These are phyloP conservation scores for Termitomyces titanicus DNA, from an alignment of 768 basidiomycete species.

Conservation along the genomic window DNA sequence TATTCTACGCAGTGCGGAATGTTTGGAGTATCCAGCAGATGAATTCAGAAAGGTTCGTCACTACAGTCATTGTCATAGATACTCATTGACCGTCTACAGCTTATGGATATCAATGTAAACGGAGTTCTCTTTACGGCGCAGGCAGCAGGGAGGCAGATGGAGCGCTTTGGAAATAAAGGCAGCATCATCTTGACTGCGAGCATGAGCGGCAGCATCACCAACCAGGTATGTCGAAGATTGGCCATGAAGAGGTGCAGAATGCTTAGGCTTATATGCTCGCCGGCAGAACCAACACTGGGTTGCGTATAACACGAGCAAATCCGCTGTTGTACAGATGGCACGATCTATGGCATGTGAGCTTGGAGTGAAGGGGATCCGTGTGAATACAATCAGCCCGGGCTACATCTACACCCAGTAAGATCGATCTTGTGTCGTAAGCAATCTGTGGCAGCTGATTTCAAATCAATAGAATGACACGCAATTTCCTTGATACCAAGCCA, in stretches of 20 bases:
- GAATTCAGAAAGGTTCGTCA: conserved; percentile 50
- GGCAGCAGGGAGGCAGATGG: conserved; percentile 59
- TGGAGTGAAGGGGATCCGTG: conserved; percentile 59
- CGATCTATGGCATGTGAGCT: conserved; percentile 78
- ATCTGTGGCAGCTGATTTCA: background rate
- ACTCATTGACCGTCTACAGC: conserved; percentile 25
- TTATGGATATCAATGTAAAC: conserved; percentile 59
- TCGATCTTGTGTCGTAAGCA: conserved; percentile 4
- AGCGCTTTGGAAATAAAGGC: conserved; percentile 39
- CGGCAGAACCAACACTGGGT: conserved; percentile 61
- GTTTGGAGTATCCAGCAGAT: conserved; percentile 52
- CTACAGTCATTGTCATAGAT: background rate
- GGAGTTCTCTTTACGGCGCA: conserved; percentile 59
- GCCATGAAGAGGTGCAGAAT: background rate
- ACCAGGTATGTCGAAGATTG: conserved; percentile 36
- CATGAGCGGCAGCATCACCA: conserved; percentile 61
- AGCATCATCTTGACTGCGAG: conserved; percentile 59
- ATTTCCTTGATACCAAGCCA: conserved; percentile 52
- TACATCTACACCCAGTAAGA: conserved; percentile 63
- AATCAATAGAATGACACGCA: conserved; percentile 52
- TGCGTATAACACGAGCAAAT: conserved; percentile 72
- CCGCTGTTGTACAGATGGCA: conserved; percentile 77
- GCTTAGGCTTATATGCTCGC: background rate
- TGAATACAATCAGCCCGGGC: conserved; percentile 71
- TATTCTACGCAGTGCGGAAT: conserved; percentile 45